Conservation (phyloP, 1,139 yeast genomes). For the Candida sojae region DNA sequence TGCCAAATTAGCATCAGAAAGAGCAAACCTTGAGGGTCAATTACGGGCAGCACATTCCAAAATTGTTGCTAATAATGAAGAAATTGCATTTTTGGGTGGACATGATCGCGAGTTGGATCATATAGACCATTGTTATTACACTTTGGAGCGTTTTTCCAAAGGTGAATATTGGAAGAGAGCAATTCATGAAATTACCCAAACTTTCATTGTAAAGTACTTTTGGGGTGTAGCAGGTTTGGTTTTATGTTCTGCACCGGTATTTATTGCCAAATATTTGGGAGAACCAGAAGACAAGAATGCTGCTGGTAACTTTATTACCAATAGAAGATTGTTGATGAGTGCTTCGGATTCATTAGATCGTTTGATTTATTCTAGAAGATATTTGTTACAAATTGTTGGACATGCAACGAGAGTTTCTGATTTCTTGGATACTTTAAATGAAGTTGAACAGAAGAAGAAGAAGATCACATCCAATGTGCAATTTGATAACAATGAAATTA, state of each 20-base stretch:
- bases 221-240: slow-evolving; percentile 96
- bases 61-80: slow-evolving; percentile 78
- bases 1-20: slow-evolving; percentile 75
- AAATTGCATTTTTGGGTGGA: slow-evolving; percentile 83
- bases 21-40: slow-evolving; percentile 83
- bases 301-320: slow-evolving; percentile 84
- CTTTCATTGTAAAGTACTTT: slow-evolving; percentile 83
- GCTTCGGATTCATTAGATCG: slow-evolving; percentile 91
- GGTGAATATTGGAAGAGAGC: slow-evolving; percentile 78
- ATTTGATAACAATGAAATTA: slow-evolving; percentile 61
- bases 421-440: slow-evolving; percentile 64
- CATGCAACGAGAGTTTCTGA: slow-evolving; percentile 77
- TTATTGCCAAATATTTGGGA: slow-evolving; percentile 61
- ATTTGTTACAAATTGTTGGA: slow-evolving; percentile 81
- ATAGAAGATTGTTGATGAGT: slow-evolving; percentile 78
- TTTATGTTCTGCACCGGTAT: slow-evolving; percentile 87
- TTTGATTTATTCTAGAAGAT: slow-evolving; percentile 81
- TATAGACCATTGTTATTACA: slow-evolving; percentile 79
- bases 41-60: slow-evolving; percentile 82
- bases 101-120: slow-evolving; percentile 77
- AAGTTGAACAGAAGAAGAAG: slow-evolving; percentile 38
- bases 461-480: slow-evolving; percentile 33
- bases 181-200: slow-evolving; percentile 74
- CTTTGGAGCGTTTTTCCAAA: slow-evolving; percentile 75
- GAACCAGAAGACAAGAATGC: slow-evolving; percentile 51